Evolutionary conservation across 1,284 basidiomycete genomes (phyloP).

Genomic region (Rhodotorula sp.): DNA sequence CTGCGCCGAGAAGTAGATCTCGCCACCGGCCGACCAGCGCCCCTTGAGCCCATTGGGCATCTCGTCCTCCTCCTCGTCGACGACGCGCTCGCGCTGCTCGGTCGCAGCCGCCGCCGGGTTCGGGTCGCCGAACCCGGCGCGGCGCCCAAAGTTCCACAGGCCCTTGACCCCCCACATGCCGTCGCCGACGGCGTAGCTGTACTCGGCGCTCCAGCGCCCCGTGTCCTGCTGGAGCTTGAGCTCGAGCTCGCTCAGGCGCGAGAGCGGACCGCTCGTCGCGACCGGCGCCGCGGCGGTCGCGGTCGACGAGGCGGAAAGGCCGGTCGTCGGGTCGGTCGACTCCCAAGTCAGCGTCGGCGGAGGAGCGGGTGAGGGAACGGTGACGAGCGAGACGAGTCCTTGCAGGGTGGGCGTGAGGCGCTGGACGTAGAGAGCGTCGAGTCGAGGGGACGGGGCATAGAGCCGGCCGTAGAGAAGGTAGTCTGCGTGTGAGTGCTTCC

Average conservation of each 20-base stretch:
- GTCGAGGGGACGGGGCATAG: conserved; percentile 81
- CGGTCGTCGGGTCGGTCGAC: conserved; percentile 23
- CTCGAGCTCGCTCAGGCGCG: conserved; percentile 70
- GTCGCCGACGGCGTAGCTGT: conserved; percentile 91
- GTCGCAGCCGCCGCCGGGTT: background rate
- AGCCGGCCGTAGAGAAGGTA: conserved; percentile 89
- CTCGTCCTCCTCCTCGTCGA: conserved; percentile 29
- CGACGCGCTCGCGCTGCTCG: conserved; percentile 1
- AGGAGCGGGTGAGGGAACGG: conserved; percentile 47
- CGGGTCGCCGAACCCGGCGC: conserved; percentile 42
- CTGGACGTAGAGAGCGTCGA: conserved; percentile 86
- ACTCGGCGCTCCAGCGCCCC: conserved; percentile 90
- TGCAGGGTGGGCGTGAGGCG: conserved; percentile 60
- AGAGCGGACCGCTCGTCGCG: conserved; percentile 47
- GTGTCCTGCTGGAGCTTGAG: conserved; percentile 87
- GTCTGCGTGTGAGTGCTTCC: conserved; percentile 56
- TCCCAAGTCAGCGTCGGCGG: conserved; percentile 42
- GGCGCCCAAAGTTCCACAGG: conserved; percentile 87
- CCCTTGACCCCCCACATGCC: conserved; percentile 85
- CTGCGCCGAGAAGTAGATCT: conserved; percentile 89
- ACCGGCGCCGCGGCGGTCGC: conserved; percentile 15
- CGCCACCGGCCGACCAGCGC: conserved; percentile 85
- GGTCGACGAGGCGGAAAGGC: conserved; percentile 2
- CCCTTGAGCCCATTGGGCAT: conserved; percentile 68
- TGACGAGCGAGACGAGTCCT: conserved; percentile 56